A percentile compares a stretch with the other conserved stretches of the same genome.
phyloP scores from a whole-genome alignment of 1,139 yeast genomes.

The Zygoascus meyerae region DNA sequence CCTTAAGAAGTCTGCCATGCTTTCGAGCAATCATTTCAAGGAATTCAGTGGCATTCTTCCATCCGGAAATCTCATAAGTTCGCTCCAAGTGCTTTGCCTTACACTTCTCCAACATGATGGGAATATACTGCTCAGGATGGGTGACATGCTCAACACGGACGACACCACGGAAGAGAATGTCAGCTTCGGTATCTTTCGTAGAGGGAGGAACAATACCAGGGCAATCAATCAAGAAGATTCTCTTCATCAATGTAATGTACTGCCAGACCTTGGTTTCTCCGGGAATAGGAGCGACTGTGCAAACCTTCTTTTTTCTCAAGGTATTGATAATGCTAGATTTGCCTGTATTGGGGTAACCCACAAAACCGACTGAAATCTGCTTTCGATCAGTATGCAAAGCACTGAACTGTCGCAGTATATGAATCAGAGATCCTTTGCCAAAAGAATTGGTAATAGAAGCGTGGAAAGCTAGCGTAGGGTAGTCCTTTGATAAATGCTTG shows the following conservation, averaged over 20 bases:
- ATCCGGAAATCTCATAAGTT: slow-evolving; percentile 90
- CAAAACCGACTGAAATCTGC: slow-evolving; percentile 94
- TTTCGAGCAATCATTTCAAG: slow-evolving; percentile 87
- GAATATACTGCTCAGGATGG: slow-evolving; percentile 91
- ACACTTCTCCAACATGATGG: slow-evolving; percentile 79
- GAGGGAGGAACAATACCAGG: slow-evolving; percentile 99
- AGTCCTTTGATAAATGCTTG: slow-evolving; percentile 82
- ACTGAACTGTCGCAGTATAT: slow-evolving; percentile 86
- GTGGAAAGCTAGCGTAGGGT: slow-evolving; percentile 95
- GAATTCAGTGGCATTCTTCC: slow-evolving; percentile 81
- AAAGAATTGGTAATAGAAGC: slow-evolving; percentile 96
- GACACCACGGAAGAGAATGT: slow-evolving; percentile 90
- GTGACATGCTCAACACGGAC: slow-evolving; percentile 97
- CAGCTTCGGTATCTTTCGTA: slow-evolving; percentile 82
- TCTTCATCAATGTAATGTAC: slow-evolving; percentile 92
- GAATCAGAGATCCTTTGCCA: slow-evolving; percentile 95
- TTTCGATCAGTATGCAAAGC: slow-evolving; percentile 86
- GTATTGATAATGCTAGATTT: slow-evolving; percentile 95
- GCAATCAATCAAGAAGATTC: slow-evolving; percentile 91
- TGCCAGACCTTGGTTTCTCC: slow-evolving; percentile 99
- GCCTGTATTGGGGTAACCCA: slow-evolving; percentile 97
- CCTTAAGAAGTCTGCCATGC: slow-evolving; percentile 86
- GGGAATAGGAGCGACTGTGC: slow-evolving; percentile 96
- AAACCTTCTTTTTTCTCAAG: slow-evolving; percentile 87
- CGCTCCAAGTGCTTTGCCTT: slow-evolving; percentile 88